A percentile compares a stretch with the other conserved stretches of the same genome.
Conservation (phyloP, 805 yeast species). For the Candida michaelii region DNA sequence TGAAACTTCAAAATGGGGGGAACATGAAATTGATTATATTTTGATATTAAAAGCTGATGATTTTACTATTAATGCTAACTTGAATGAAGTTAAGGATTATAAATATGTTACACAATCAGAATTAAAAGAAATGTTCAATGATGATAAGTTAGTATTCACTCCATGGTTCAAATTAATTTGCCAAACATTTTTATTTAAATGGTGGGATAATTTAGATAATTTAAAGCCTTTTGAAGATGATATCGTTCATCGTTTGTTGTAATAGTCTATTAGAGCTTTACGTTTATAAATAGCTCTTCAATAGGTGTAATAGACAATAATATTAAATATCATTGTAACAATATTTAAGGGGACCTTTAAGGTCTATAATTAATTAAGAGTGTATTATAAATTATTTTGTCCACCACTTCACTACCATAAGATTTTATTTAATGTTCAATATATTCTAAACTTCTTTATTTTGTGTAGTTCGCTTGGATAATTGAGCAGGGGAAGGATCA, state of each 20-base stretch:
- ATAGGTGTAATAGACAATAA: no score
- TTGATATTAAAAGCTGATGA: constrained; percentile 63
- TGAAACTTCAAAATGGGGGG: constrained; percentile 83
- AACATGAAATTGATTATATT: constrained; percentile 95
- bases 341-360: no score
- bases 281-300: no score
- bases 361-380: no score
- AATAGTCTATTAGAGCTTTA: no score
- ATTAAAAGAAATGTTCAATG: constrained; percentile 73
- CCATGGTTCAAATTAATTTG: constrained; percentile 99
- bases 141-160: constrained; percentile 70
- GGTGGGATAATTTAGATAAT: constrained; percentile 84
- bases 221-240: constrained; percentile 50
- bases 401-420: no score
- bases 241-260: constrained; percentile 46
- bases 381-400: no score
- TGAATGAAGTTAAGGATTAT: constrained; percentile 74
- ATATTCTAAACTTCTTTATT: no score
- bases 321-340: no score
- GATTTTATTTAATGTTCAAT: no score
- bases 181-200: constrained; percentile 81
- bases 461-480: no score
- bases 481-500: no score
- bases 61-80: constrained; percentile 61
- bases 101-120: constrained; percentile 70